Evolutionary conservation across 257 asterid genomes (phyloP), one percentile per base, ranked within the genome.

Genomic region (Solanum pimpinellifolium): DNA sequence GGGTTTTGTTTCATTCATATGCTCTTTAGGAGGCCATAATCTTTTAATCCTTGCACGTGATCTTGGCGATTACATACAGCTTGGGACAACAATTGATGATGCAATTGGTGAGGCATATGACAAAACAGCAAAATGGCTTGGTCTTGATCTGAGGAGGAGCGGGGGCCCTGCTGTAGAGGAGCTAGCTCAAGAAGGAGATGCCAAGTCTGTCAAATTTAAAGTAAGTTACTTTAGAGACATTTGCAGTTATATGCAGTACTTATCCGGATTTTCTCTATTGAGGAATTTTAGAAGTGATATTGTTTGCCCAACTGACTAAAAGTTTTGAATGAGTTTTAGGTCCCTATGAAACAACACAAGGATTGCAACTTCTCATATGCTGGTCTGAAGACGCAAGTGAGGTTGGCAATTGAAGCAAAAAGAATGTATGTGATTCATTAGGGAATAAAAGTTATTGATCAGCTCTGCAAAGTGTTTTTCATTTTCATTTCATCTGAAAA

Each of bases 81-180:
- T 97, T 88, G 99, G 99, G 86, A 93, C 99, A 74, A 88, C 99
- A 18, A 86, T 96, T 83, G 99, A 97, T 91, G 99, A 97, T 90
- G 99, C 99, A 27, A 93, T 97, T 85, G 99, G 99, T 29, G 99
- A 97, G 93, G 98, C 99, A 86, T 97, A 97, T 86, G 99, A 97
- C 90, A 97, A 97, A 91, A 95, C 94, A 29, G 99, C 99, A 84
- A 96, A 96, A 92, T 97, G 99, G 99, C 99, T 97, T 87, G 99
- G 99, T 89, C 99, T 97, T 87, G 98, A 97, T 90, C 16, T 97
- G 94, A 94, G 99, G 83, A 97, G 89, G 93, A 97, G 99, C 9
- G 99, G 99, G n/a, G 99, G 99, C 70, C 99, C 99, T 13, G 99
- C 98, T 86, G 90, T 97, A 44, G 99, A 96, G 92, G 97, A 96